Evolutionary conservation across 2,329 filamentous ascomycete genomes (phyloP).

Genomic region (Penicillium sp.): DNA sequence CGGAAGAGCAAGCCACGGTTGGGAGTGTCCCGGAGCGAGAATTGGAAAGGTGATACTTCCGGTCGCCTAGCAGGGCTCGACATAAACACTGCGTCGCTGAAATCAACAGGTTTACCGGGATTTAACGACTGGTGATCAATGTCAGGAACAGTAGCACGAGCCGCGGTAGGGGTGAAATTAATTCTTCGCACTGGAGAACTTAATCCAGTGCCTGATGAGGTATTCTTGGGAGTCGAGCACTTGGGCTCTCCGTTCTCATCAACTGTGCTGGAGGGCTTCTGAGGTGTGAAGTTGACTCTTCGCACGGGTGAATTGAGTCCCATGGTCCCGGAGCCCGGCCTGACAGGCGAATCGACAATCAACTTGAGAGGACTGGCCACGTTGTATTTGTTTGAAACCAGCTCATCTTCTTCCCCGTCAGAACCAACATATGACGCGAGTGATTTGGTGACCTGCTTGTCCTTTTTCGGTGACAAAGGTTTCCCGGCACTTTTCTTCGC

Average conservation of each 20-base stretch:
- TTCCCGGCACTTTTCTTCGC: slow-evolving; percentile 27
- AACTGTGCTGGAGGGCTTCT: slow-evolving; percentile 20
- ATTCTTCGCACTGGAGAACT: slow-evolving; percentile 36
- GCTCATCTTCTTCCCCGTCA: slow-evolving; percentile 41
- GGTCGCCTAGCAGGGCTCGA: slow-evolving; percentile 42
- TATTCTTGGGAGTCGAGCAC: slow-evolving; percentile 19
- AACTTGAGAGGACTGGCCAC: slow-evolving; percentile 20
- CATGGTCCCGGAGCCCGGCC: slow-evolving; percentile 22
- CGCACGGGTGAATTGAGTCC: slow-evolving; percentile 32
- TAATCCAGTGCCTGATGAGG: slow-evolving; percentile 16
- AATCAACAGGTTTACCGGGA: slow-evolving; percentile 24
- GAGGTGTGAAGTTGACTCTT: slow-evolving; percentile 27
- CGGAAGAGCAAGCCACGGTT: slow-evolving; percentile 27
- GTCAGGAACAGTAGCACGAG: slow-evolving; percentile 12
- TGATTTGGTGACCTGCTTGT: slow-evolving; percentile 41
- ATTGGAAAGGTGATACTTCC: slow-evolving; percentile 41
- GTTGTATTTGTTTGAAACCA: slow-evolving; percentile 33
- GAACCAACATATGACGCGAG: slow-evolving; percentile 33
- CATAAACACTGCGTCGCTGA: slow-evolving; percentile 32
- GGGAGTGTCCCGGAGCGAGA: slow-evolving; percentile 38
- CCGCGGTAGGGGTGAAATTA: slow-evolving; percentile 27
- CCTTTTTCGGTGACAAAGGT: slow-evolving; percentile 46
- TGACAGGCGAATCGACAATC: slow-evolving; percentile 32
- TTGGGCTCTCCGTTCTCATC: slow-evolving; percentile 32
- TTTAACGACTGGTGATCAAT: slow-evolving; percentile 21